Conservation (phyloP, 164 flowering plant species). For the Pachysandra terminalis region DNA sequence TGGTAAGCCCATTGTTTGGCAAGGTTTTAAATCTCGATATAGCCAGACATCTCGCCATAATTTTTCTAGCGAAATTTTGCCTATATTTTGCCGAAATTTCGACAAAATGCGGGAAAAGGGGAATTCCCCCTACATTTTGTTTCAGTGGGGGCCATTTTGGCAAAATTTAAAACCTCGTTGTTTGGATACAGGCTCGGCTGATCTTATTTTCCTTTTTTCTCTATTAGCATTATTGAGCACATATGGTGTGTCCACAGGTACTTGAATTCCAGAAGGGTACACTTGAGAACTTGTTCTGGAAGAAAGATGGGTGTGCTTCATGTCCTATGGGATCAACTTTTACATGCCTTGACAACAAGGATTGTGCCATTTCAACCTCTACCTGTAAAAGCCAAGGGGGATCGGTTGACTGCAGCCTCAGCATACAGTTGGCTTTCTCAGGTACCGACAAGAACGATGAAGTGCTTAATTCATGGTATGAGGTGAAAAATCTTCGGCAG, state of each 20-base stretch:
- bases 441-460: constrained; percentile 63
- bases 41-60: too few relatives aligned
- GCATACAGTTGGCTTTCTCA: constrained; percentile 68
- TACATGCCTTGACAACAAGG: constrained; percentile 46
- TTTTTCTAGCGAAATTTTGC: too few relatives aligned
- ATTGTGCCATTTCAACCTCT: constrained; percentile 45
- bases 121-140: too few relatives aligned
- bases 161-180: too few relatives aligned
- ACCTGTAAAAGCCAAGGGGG: constrained; percentile 51
- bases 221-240: background rate
- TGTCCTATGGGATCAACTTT: constrained; percentile 31
- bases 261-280: constrained; percentile 70
- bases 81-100: too few relatives aligned
- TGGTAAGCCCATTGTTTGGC: too few relatives aligned
- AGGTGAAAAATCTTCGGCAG: constrained; percentile 56
- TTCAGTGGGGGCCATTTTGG: too few relatives aligned
- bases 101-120: too few relatives aligned
- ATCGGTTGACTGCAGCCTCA: constrained; percentile 37
- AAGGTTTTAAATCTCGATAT: too few relatives aligned
- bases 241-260: constrained; percentile 30
- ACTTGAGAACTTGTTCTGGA: constrained; percentile 62
- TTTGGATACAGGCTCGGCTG: background rate
- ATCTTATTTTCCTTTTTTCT: background rate
- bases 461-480: constrained; percentile 80
- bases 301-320: constrained; percentile 51